Percentiles rank a stretch among this genome's conserved stretches.
Evolutionary conservation across 208 protist species (phyloP).

Genomic region (Acanthamoeba healyi): DNA sequence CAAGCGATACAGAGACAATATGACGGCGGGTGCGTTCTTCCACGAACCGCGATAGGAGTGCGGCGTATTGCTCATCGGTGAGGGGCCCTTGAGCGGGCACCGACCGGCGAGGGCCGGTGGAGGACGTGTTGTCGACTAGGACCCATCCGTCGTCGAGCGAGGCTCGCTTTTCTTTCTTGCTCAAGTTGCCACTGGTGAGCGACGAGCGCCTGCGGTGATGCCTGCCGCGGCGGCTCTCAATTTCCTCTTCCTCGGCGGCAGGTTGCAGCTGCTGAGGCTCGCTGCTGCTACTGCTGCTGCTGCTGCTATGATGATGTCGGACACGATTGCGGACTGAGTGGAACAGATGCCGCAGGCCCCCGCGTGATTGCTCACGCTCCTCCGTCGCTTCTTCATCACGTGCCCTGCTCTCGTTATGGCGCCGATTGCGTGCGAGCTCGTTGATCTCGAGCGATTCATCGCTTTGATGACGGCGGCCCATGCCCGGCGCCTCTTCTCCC

Average conservation of each 20-base stretch:
- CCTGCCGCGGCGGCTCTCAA: neutral
- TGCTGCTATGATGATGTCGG: neutral
- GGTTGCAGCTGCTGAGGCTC: neutral
- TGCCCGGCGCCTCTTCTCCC: neutral
- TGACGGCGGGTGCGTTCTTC: too few species aligned
- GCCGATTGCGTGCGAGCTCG: neutral
- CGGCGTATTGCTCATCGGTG: slow-evolving; percentile 31
- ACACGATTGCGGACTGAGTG: neutral
- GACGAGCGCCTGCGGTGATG: neutral
- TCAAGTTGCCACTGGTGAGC: neutral
- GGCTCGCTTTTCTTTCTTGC: neutral
- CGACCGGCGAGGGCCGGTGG: neutral
- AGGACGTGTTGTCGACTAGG: neutral
- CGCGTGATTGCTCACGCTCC: neutral
- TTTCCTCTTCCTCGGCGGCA: neutral
- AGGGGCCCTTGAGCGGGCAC: neutral
- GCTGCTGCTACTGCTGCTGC: neutral
- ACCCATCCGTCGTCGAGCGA: slow-evolving; percentile 20
- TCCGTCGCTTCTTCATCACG: neutral
- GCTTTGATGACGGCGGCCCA: neutral
- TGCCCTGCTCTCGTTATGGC: neutral
- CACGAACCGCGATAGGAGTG: neutral
- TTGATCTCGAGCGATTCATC: slow-evolving; percentile 46
- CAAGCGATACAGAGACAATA: too few species aligned
- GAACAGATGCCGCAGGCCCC: neutral